Conservation (phyloP, 2,329 filamentous ascomycete genomes). For the Trichophyton schoenleinii region DNA sequence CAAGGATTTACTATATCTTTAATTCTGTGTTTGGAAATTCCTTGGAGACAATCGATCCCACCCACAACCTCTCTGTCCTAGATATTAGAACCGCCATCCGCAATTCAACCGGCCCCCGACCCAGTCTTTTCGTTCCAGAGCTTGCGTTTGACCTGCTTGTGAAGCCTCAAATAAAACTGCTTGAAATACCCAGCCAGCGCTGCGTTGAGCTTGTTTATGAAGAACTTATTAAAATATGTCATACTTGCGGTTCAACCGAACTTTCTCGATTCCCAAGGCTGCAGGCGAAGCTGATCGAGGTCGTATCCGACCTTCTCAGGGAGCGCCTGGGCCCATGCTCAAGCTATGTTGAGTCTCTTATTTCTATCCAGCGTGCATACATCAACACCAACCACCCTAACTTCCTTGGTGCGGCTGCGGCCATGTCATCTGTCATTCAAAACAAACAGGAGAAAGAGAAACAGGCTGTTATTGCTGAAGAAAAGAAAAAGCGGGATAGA, state of each 20-base stretch:
- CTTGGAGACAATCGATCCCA: conserved; percentile 89
- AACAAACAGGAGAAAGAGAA: conserved; percentile 91
- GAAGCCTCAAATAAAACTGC: conserved; percentile 94
- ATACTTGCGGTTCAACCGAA: conserved; percentile 93
- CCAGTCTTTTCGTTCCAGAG: conserved; percentile 92
- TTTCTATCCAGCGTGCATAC: conserved; percentile 93
- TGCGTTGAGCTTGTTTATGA: conserved; percentile 98
- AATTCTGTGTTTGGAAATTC: conserved; percentile 98
- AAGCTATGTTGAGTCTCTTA: conserved; percentile 86
- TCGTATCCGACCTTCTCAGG: conserved; percentile 86
- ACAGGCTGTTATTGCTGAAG: conserved; percentile 64
- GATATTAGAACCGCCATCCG: conserved; percentile 96
- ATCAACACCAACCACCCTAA: conserved; percentile 99
- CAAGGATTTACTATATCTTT: conserved; percentile 97
- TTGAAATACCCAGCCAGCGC: conserved; percentile 87
- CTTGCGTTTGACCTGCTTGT: conserved; percentile 95
- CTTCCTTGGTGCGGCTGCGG: conserved; percentile 88
- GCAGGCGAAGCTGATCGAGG: conserved; percentile 94
- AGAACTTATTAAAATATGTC: conserved; percentile 97
- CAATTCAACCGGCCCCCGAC: conserved; percentile 90
- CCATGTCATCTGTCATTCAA: conserved; percentile 92
- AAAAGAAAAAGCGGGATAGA: conserved; percentile 73
- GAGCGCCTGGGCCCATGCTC: conserved; percentile 85
- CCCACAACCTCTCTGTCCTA: conserved; percentile 80
- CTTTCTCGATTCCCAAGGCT: conserved; percentile 81